Conservation (phyloP, 139 green algal genomes). For the Astrephomene gubernaculifera region DNA sequence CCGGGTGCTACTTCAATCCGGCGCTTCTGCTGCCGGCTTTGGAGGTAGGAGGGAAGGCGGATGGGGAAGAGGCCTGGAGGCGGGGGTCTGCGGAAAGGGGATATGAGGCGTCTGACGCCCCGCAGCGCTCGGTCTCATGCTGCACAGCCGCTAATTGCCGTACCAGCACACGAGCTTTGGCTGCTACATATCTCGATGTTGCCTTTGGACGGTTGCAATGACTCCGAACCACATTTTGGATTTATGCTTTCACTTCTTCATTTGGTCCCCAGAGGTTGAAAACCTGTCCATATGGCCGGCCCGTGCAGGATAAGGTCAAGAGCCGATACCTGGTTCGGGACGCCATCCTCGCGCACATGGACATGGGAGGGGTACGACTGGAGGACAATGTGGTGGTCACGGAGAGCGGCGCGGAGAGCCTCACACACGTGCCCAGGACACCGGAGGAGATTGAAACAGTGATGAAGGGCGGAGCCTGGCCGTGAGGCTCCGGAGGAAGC, state of each 20-base stretch:
- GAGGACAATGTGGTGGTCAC: constrained; percentile 94
- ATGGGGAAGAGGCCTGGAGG: neutral
- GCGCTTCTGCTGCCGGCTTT: constrained; percentile 72
- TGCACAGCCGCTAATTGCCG: too few relatives aligned
- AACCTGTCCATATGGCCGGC: too few relatives aligned
- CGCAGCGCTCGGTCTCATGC: too few relatives aligned
- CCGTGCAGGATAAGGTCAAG: constrained; percentile 55
- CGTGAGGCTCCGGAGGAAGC: neutral
- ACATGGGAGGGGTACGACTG: constrained; percentile 71
- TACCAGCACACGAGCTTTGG: too few relatives aligned
- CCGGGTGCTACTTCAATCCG: constrained; percentile 91
- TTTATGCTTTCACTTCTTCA: too few relatives aligned
- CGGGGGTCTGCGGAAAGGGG: too few relatives aligned
- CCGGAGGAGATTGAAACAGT: constrained; percentile 87
- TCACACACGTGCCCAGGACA: constrained; percentile 84
- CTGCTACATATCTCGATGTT: too few relatives aligned
- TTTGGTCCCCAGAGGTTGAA: too few relatives aligned
- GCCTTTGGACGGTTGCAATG: too few relatives aligned
- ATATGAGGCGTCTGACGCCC: too few relatives aligned
- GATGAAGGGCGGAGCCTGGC: constrained; percentile 86
- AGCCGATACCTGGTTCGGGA: constrained; percentile 49
- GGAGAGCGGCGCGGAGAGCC: constrained; percentile 57
- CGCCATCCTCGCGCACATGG: constrained; percentile 40
- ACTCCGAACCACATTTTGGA: too few relatives aligned
- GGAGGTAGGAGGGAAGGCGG: constrained; percentile 46